Base-by-base conservation (phyloP, 1,139 yeast genomes). In the Meyerozyma elateridarum region DNA sequence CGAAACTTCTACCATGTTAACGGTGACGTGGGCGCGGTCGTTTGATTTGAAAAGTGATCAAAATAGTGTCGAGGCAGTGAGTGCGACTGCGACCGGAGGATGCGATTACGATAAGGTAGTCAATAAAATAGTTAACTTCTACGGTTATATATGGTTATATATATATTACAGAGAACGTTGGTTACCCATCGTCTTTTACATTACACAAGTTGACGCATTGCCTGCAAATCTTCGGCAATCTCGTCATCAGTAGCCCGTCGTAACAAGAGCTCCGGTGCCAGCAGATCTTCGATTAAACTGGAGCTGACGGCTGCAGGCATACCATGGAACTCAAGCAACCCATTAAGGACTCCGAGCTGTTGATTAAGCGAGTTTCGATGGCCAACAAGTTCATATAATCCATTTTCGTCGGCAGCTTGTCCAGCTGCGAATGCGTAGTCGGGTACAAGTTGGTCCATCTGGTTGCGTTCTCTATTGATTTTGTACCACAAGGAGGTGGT, bases 401-500 rank as follows among this genome's bases (percentile, higher is more conserved):
- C 56, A 33, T 56, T 58, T 32, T 68, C 20, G 15, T 18, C n/a
- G 46, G 48, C 6, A 41, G 15, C 27, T 8, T 11, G 18, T 3
- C 4, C 42, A 4, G 73, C 72, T 5, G 59, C 33, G 42, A 49
- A 65, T 30, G 53, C 54, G 44, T 48, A 65, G 39, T 68, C 73
- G 0, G 72, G 67, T 6, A 63, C 88, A 30, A 81, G 54, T 44
- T 79, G 76, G 54, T 89, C 97, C 76, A 88, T 71, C 34, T 79
- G 79, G 42, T 95, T 73, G 44, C 97, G 70, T 54, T 91, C 98
- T 48, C 82, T 78, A 56, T 89, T 89, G 48, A 89, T 84, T 44
- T 84, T 82, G 60, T 91, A 91, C 97, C 98, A 91, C 44, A 78
- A 72, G 30, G 85, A 76, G 1, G 97, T 89, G 4, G 95, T 85